These are phyloP conservation scores for Fraxinus dipetala DNA, from an alignment of 305 asterid genomes.

Conservation along the genomic window DNA sequence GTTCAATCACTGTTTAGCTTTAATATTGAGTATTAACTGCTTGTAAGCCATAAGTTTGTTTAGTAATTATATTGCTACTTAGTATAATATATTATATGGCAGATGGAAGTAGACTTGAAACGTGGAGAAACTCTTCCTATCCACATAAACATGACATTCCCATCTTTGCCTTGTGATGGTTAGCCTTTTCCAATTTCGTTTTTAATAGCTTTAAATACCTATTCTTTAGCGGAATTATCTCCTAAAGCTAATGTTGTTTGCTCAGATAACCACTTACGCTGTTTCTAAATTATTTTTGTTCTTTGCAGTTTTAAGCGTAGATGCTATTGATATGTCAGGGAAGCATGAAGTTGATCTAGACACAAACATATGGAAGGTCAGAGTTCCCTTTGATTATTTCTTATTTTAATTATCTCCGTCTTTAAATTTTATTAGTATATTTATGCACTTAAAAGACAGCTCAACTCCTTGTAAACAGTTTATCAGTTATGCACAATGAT, in stretches of 20 bases:
- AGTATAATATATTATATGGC: constrained; percentile 26
- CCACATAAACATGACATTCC: constrained; percentile 94
- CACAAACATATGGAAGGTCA: constrained; percentile 97
- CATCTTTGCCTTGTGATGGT: constrained; percentile 98
- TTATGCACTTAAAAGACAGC: background rate
- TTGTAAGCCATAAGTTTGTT: background rate
- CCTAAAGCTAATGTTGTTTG: constrained; percentile 3
- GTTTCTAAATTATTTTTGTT: constrained; percentile 18
- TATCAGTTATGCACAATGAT: background rate
- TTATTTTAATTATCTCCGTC: background rate
- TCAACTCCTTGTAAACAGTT: background rate
- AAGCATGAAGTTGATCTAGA: constrained; percentile 99
- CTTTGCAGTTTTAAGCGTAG: constrained; percentile 80
- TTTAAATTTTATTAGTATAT: background rate
- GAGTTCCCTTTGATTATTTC: constrained; percentile 19
- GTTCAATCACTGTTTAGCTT: constrained; percentile 4
- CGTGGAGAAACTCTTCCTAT: constrained; percentile 97
- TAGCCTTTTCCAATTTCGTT: constrained; percentile 25
- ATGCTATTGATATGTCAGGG: constrained; percentile 97
- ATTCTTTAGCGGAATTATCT: constrained; percentile 4
- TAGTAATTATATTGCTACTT: constrained; percentile 15
- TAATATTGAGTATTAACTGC: constrained; percentile 1
- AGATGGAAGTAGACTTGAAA: constrained; percentile 93
- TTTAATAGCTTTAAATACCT: constrained; percentile 16
- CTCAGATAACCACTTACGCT: constrained; percentile 1